Percentiles rank a stretch among this genome's conserved stretches.
Conservation (phyloP, 768 basidiomycete genomes). For the Calocybe cyanea region DNA sequence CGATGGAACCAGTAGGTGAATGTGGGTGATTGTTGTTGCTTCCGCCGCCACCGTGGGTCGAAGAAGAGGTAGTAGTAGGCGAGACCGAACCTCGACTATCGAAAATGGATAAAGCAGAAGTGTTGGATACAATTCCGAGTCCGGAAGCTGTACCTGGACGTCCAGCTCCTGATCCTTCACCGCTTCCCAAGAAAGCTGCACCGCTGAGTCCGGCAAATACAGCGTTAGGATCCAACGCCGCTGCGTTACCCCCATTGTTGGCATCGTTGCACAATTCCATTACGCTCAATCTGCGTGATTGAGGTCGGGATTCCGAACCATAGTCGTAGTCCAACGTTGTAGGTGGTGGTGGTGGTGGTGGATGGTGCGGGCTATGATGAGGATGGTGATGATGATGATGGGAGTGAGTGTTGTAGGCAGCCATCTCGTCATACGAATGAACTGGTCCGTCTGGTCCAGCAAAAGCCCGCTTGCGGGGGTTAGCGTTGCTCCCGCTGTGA, state of each 20-base stretch:
- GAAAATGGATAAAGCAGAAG: neutral
- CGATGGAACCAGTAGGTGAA: no score
- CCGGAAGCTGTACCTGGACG: neutral
- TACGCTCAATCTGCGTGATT: conserved; percentile 77
- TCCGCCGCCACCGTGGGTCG: conserved; percentile 33
- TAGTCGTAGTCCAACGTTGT: conserved; percentile 50
- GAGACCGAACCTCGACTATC: no score
- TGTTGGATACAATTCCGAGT: neutral
- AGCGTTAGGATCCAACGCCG: neutral
- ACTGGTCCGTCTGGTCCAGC: conserved; percentile 49
- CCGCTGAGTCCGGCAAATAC: conserved; percentile 11
- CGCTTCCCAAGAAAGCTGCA: conserved; percentile 33
- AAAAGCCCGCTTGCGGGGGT: conserved; percentile 63
- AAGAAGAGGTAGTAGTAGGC: conserved; percentile 9
- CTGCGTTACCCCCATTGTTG: conserved; percentile 1
- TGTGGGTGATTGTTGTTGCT: no score
- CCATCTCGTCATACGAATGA: conserved; percentile 16
- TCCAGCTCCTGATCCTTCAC: neutral
- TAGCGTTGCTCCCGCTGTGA: conserved; percentile 14
- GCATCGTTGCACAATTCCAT: conserved; percentile 87
- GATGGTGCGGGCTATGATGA: neutral
- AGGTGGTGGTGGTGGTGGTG: conserved; percentile 5
- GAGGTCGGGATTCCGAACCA: conserved; percentile 71
- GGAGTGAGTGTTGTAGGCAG: conserved; percentile 5
- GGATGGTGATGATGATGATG: conserved; percentile 8